Conservation (phyloP, 345 rosid species). For the Aquilaria yunnanensis region DNA sequence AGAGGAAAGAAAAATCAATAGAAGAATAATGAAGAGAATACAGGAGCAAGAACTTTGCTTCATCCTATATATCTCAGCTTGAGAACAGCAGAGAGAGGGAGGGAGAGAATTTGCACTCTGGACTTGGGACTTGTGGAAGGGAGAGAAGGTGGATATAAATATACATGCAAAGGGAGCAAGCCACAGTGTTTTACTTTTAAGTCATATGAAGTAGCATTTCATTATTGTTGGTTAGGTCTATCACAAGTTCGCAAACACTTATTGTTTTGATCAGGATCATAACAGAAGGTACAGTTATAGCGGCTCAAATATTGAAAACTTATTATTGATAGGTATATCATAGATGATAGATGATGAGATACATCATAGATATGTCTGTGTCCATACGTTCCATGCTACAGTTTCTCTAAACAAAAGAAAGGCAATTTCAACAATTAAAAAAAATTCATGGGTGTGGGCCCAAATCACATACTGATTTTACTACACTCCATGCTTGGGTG, state of each 20-base stretch:
- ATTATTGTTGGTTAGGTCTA: too few species aligned
- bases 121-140: constrained; percentile 12
- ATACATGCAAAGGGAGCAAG: constrained; percentile 21
- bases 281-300: too few species aligned
- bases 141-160: constrained; percentile 18
- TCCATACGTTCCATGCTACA: too few species aligned
- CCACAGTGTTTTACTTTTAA: constrained; percentile 13
- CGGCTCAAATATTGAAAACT: too few species aligned
- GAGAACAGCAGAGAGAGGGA: background rate
- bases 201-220: background rate
- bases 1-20: constrained; percentile 24
- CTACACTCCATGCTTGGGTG: constrained; percentile 7
- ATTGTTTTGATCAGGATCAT: too few species aligned
- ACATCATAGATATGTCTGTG: too few species aligned
- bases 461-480: background rate
- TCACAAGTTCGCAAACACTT: too few species aligned
- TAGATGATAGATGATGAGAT: too few species aligned
- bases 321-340: too few species aligned
- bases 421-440: background rate
- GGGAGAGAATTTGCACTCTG: constrained; percentile 9
- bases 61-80: constrained; percentile 24
- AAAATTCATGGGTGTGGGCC: constrained; percentile 7
- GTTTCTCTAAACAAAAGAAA: background rate
- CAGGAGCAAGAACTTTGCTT: constrained; percentile 29
- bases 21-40: constrained; percentile 28